Conservation (phyloP, 805 yeast species). For the Lipomyces spencermartinsiae region DNA sequence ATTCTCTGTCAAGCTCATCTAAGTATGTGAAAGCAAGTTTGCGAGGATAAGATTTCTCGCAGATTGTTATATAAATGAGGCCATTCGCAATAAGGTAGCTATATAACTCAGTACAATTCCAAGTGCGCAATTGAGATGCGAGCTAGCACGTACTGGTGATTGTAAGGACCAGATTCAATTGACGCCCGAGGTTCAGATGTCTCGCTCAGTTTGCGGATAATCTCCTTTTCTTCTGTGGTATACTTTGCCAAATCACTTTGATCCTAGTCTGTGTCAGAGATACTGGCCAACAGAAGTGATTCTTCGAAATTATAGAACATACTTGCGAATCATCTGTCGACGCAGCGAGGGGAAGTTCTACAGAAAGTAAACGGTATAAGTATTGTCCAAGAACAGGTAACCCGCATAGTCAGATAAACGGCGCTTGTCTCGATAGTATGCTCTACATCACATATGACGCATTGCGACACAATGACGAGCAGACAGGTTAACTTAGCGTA, state of each 20-base stretch:
- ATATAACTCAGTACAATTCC: background rate
- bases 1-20: slow-evolving; percentile 80
- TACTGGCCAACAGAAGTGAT: background rate
- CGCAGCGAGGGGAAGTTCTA: slow-evolving; percentile 87
- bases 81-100: slow-evolving; percentile 65
- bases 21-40: slow-evolving; percentile 88
- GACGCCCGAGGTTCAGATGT: slow-evolving; percentile 85
- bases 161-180: slow-evolving; percentile 74
- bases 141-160: slow-evolving; percentile 58
- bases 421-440: background rate
- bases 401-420: background rate
- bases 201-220: slow-evolving; percentile 76
- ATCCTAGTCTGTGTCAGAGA: slow-evolving; percentile 49
- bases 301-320: background rate
- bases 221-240: slow-evolving; percentile 81
- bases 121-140: background rate
- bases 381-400: background rate
- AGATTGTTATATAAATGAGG: slow-evolving; percentile 79
- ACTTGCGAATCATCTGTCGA: slow-evolving; percentile 74
- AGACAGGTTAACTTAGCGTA: background rate
- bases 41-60: slow-evolving; percentile 81
- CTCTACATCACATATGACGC: slow-evolving; percentile 2
- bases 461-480: background rate
- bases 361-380: background rate
- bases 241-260: slow-evolving; percentile 66